Evolutionary conservation across 2,329 filamentous ascomycete genomes (phyloP), one percentile per base, ranked within the genome.

Genomic region (Dactylonectria macrodidyma): DNA sequence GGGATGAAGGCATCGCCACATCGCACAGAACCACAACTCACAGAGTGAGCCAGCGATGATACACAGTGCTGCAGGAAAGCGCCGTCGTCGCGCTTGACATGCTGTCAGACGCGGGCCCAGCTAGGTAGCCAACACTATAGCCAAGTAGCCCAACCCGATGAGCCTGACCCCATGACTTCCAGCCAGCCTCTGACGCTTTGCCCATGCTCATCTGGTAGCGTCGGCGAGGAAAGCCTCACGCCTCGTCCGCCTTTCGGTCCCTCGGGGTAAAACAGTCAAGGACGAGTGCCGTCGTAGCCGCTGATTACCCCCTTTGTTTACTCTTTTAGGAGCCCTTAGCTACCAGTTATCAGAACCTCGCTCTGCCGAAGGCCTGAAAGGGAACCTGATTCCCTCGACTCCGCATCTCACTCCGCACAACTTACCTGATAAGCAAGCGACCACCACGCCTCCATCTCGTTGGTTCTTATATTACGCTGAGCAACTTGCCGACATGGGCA

Each of bases 401-500:
- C 50, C 50, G 50, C 30, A 22, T 54, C 51, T 24, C 33, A 38
- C 51, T 19, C 51, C 33, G 9, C 33, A 36, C 19, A 30, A 34
- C 9, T 51, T 16, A n/a, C 47, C 26, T 30, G 26, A 30, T 30
- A 30, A 30, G 26, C 26, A 30, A 33, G 11, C n/a, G n/a, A 22
- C n/a, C 10, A 22, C 34, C 51, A 22, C 51, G n/a, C 33, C 33
- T 54, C n/a, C 9, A 12, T 5, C 33, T n/a, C 22, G 22, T 3
- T 6, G 6, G 2, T 14, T 36, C 30, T 9, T 5, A 47, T 24
- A 14, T 9, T n/a, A 10, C 24, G n/a, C 34, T 3, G 2, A 12
- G 3, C 14, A 34, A 36, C 8, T n/a, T 9, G 46, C 41, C n/a
- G 19, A 73, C 10, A 85, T 86, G 84, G 83, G 83, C 44, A 70